Evolutionary conservation across 2,329 filamentous ascomycete genomes (phyloP).

Genomic region (Pseudogymnoascus sp.): DNA sequence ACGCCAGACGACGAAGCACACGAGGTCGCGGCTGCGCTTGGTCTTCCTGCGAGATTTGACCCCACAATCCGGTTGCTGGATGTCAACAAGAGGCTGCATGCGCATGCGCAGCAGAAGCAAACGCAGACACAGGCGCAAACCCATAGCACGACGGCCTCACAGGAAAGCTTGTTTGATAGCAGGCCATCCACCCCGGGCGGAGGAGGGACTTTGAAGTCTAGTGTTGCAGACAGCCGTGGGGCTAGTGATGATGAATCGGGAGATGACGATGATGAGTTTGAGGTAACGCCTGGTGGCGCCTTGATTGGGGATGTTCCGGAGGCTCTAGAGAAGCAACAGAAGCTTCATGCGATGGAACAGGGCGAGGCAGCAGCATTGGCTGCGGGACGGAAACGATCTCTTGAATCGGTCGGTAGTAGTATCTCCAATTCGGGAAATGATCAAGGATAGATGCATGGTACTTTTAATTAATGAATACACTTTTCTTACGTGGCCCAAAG

Average conservation of each 20-base stretch:
- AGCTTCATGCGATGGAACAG: conserved; percentile 54
- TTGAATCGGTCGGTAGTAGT: conserved; percentile 18
- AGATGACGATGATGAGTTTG: conserved; percentile 28
- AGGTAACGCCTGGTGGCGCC: conserved; percentile 23
- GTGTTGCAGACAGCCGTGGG: conserved; percentile 22
- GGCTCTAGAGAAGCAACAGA: conserved; percentile 39
- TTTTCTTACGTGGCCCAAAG: neutral
- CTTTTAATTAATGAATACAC: conserved; percentile 6
- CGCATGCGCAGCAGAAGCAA: conserved; percentile 4
- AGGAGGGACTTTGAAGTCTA: conserved; percentile 34
- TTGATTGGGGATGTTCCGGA: conserved; percentile 19
- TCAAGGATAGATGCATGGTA: neutral
- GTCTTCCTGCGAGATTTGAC: conserved; percentile 56
- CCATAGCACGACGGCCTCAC: neutral
- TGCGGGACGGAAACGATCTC: conserved; percentile 15
- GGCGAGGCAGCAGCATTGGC: conserved; percentile 48
- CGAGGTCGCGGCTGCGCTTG: conserved; percentile 56
- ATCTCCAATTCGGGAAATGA: conserved; percentile 1
- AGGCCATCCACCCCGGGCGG: conserved; percentile 23
- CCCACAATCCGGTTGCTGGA: conserved; percentile 55
- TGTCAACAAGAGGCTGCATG: conserved; percentile 18
- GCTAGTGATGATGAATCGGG: conserved; percentile 32
- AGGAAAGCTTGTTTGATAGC: conserved; percentile 13
- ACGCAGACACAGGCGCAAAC: neutral
- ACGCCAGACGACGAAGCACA: conserved; percentile 56